These are phyloP conservation scores for Mycosphaerella arachidis DNA, from an alignment of 2,329 filamentous ascomycete species.

Conservation along the genomic window DNA sequence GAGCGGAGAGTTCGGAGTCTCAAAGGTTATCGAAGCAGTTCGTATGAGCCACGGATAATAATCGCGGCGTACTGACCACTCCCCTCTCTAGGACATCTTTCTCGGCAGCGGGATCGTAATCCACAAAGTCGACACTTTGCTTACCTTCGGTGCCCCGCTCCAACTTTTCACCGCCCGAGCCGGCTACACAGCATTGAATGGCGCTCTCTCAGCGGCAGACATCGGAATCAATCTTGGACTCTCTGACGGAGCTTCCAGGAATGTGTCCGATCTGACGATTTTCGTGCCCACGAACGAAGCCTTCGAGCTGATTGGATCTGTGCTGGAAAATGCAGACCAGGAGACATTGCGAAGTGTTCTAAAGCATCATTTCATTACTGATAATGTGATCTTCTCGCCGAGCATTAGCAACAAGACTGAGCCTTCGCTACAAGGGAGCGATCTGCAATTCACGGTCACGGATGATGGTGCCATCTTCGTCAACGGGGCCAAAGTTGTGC, in stretches of 20 bases:
- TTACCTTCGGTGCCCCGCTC: slow-evolving; percentile 6
- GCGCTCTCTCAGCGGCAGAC: slow-evolving; percentile 1
- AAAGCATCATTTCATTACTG: slow-evolving; percentile 4
- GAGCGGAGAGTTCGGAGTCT: slow-evolving; percentile 34
- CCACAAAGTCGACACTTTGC: slow-evolving; percentile 2
- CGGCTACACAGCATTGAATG: neutral
- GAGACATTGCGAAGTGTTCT: neutral
- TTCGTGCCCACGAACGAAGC: slow-evolving; percentile 1
- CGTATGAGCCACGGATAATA: neutral
- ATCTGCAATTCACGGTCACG: neutral
- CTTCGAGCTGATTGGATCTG: neutral
- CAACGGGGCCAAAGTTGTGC: slow-evolving; percentile 6
- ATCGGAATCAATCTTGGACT: slow-evolving; percentile 3
- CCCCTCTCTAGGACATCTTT: slow-evolving; percentile 2
- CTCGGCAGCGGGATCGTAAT: slow-evolving; percentile 6
- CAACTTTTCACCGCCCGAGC: slow-evolving; percentile 3
- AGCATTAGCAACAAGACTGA: slow-evolving; percentile 3
- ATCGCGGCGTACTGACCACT: neutral
- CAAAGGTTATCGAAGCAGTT: slow-evolving; percentile 33
- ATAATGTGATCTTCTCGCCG: slow-evolving; percentile 5
- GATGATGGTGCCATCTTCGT: slow-evolving; percentile 4
- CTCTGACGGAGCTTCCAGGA: neutral
- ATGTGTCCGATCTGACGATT: slow-evolving; percentile 1
- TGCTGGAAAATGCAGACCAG: slow-evolving; percentile 3
- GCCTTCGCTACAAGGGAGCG: neutral